These are phyloP conservation scores for Trametes cinnabarina DNA, from an alignment of 768 basidiomycete genomes.

Conservation along the genomic window DNA sequence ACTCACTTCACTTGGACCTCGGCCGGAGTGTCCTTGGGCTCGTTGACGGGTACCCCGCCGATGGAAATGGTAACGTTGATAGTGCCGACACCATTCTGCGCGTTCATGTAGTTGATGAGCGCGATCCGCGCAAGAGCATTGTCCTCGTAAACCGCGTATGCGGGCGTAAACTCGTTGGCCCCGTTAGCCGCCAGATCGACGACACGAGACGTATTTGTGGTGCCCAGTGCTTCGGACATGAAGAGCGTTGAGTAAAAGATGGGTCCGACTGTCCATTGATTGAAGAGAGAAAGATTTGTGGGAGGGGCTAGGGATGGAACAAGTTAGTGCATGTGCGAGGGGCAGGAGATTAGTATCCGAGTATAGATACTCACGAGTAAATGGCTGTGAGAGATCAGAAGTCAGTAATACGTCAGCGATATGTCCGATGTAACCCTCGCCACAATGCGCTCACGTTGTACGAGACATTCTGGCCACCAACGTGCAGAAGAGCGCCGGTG, in stretches of 20 bases:
- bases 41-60: conserved; percentile 42
- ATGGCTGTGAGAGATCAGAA: conserved; percentile 1
- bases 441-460: conserved; percentile 53
- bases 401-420: no score
- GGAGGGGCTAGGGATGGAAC: conserved; percentile 51
- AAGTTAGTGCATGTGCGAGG: no score
- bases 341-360: no score
- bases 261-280: conserved; percentile 72
- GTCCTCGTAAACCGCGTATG: conserved; percentile 72
- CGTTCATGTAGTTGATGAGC: conserved; percentile 72
- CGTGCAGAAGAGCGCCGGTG: conserved; percentile 43
- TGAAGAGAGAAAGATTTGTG: conserved; percentile 53
- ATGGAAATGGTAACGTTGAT: conserved; percentile 51
- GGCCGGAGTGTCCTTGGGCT: conserved; percentile 39
- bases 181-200: conserved; percentile 59
- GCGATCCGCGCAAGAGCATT: conserved; percentile 58
- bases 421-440: no score
- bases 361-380: neutral
- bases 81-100: conserved; percentile 52
- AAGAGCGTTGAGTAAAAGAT: conserved; percentile 73
- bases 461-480: conserved; percentile 62
- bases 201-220: conserved; percentile 60
- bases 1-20: conserved; percentile 54
- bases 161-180: conserved; percentile 56
- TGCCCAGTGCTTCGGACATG: conserved; percentile 69